A percentile compares a stretch with the other conserved stretches of the same genome.
phyloP scores from a whole-genome alignment of 2,329 filamentous ascomycete species.

The Graphilbum fragrans region DNA sequence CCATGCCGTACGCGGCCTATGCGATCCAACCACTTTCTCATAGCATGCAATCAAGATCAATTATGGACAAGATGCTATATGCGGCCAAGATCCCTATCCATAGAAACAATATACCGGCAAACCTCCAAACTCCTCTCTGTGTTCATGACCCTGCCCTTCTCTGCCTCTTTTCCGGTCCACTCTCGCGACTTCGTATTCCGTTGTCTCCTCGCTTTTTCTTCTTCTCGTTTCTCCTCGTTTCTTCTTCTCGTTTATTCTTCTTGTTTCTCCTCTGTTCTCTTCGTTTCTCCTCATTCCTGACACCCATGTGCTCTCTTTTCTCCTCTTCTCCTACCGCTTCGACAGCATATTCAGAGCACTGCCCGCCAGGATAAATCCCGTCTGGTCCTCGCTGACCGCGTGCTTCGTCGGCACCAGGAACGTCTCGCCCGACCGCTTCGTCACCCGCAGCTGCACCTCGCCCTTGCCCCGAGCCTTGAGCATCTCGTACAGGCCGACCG shows the following conservation, averaged over 20 bases:
- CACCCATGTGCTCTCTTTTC: neutral
- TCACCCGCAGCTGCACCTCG: conserved; percentile 56
- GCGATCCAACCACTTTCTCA: too few species aligned
- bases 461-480: conserved; percentile 67
- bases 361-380: conserved; percentile 81
- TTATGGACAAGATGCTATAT: too few species aligned
- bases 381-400: conserved; percentile 81
- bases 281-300: too few species aligned
- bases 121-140: too few species aligned
- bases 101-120: too few species aligned
- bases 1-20: too few species aligned
- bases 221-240: neutral
- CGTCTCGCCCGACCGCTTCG: conserved; percentile 53
- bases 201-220: neutral
- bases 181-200: neutral
- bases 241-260: neutral
- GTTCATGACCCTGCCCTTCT: too few species aligned
- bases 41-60: too few species aligned
- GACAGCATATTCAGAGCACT: conserved; percentile 87
- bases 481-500: conserved; percentile 74
- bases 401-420: conserved; percentile 69
- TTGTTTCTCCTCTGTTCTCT: too few species aligned
- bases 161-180: too few species aligned
- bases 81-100: too few species aligned
- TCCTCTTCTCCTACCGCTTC: conserved; percentile 24